Evolutionary conservation across 345 rosid genomes (phyloP).

Genomic region (Cardiospermum halicacabum): DNA sequence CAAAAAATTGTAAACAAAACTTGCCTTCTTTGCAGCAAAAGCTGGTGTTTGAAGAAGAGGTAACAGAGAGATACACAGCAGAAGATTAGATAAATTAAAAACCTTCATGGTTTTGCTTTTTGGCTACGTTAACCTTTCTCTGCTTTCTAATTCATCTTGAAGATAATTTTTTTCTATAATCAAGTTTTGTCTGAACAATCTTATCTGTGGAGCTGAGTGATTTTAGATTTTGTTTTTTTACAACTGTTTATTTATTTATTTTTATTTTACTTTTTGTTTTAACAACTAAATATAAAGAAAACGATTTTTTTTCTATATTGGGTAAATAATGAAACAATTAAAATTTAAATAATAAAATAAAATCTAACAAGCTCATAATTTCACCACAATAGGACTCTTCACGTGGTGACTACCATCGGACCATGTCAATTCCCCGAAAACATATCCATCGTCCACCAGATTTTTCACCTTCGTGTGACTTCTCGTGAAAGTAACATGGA

Average conservation of each 20-base stretch:
- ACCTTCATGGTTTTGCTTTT: constrained; percentile 27
- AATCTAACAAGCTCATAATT: not conserved
- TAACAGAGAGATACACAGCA: constrained; percentile 24
- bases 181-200: too few relatives aligned
- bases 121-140: not conserved
- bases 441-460: not conserved
- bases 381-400: constrained; percentile 35
- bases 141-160: not conserved
- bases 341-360: too few relatives aligned
- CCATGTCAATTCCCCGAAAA: constrained; percentile 45
- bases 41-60: constrained; percentile 26
- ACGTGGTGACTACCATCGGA: constrained; percentile 43
- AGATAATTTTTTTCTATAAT: too few relatives aligned
- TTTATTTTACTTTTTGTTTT: too few relatives aligned
- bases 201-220: too few relatives aligned
- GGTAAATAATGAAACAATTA: not conserved
- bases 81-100: constrained; percentile 13
- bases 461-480: constrained; percentile 2
- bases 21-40: constrained; percentile 38
- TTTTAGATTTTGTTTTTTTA: too few relatives aligned
- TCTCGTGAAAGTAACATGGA: constrained; percentile 30
- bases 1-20: not conserved
- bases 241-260: too few relatives aligned
- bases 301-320: too few relatives aligned
- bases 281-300: too few relatives aligned